A percentile compares a stretch with the other conserved stretches of the same genome.
phyloP scores from a whole-genome alignment of 345 rosid species.

The Excoecaria agallocha region DNA sequence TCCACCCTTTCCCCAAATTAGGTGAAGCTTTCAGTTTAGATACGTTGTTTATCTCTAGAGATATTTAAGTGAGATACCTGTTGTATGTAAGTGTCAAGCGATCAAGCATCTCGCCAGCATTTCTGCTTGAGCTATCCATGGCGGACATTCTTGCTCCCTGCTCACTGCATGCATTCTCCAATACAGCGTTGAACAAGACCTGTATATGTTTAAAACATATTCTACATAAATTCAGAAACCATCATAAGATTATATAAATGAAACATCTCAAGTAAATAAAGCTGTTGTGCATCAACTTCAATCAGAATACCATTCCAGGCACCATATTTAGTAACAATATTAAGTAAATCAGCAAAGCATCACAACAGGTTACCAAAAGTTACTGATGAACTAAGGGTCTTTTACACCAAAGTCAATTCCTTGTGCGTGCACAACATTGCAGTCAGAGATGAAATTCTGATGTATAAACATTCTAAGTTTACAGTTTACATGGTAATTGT shows the following conservation, averaged over 20 bases:
- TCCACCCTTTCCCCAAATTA: not conserved
- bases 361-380: not conserved
- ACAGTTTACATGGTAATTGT: not conserved
- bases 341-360: not conserved
- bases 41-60: not conserved
- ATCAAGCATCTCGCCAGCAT: slow-evolving; percentile 98
- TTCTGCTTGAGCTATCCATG: slow-evolving; percentile 98
- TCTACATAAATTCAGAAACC: not conserved
- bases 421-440: not conserved
- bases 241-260: not conserved
- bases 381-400: too few species aligned
- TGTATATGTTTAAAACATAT: slow-evolving; percentile 23
- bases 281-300: not conserved
- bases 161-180: slow-evolving; percentile 63
- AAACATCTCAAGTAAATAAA: not conserved
- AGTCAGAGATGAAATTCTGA: not conserved
- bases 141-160: slow-evolving; percentile 42
- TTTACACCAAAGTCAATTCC: not conserved
- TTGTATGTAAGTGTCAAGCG: slow-evolving; percentile 52
- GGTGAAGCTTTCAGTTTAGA: not conserved
- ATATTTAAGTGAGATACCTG: slow-evolving; percentile 35
- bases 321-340: not conserved
- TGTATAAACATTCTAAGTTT: slow-evolving; percentile 2
- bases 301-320: not conserved
- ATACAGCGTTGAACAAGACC: slow-evolving; percentile 88